Evolutionary conservation across 345 rosid genomes (phyloP).

Genomic region (Stellera chamaejasme): DNA sequence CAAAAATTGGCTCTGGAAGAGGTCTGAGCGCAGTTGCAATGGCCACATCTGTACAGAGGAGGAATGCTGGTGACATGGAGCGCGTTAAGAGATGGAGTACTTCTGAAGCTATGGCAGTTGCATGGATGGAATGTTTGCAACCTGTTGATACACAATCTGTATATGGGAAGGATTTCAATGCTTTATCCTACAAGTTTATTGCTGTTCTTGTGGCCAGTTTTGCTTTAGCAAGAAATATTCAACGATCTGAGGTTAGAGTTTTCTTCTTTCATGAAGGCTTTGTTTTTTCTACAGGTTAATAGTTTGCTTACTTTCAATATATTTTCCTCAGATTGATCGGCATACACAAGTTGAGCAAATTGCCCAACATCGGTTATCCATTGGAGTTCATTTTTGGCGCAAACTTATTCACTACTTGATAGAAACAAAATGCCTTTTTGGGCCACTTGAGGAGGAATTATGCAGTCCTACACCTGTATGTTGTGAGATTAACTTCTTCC

Average conservation of each 20-base stretch:
- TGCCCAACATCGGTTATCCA: slow-evolving; percentile 40
- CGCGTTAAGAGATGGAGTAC: slow-evolving; percentile 89
- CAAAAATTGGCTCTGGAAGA: slow-evolving; percentile 99
- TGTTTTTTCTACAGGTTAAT: neutral
- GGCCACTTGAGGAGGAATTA: slow-evolving; percentile 52
- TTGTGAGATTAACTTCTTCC: slow-evolving; percentile 12
- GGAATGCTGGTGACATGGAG: slow-evolving; percentile 81
- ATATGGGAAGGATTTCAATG: slow-evolving; percentile 96
- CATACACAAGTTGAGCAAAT: slow-evolving; percentile 70
- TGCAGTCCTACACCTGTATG: slow-evolving; percentile 61
- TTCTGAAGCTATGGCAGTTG: slow-evolving; percentile 96
- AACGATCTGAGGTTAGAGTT: slow-evolving; percentile 82
- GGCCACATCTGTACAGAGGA: slow-evolving; percentile 98
- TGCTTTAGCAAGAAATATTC: slow-evolving; percentile 97
- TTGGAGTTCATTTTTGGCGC: slow-evolving; percentile 88
- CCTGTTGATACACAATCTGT: slow-evolving; percentile 90
- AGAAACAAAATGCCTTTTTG: slow-evolving; percentile 84
- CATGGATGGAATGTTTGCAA: slow-evolving; percentile 99
- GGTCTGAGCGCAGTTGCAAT: slow-evolving; percentile 99
- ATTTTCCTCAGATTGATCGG: slow-evolving; percentile 71
- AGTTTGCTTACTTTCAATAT: slow-evolving; percentile 9
- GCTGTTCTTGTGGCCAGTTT: slow-evolving; percentile 98
- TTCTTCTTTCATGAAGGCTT: too few species aligned
- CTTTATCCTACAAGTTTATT: slow-evolving; percentile 82
- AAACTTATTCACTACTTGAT: slow-evolving; percentile 79